phyloP scores from a whole-genome alignment of 2,329 filamentous ascomycete genomes.

The Drechslera avenae region DNA sequence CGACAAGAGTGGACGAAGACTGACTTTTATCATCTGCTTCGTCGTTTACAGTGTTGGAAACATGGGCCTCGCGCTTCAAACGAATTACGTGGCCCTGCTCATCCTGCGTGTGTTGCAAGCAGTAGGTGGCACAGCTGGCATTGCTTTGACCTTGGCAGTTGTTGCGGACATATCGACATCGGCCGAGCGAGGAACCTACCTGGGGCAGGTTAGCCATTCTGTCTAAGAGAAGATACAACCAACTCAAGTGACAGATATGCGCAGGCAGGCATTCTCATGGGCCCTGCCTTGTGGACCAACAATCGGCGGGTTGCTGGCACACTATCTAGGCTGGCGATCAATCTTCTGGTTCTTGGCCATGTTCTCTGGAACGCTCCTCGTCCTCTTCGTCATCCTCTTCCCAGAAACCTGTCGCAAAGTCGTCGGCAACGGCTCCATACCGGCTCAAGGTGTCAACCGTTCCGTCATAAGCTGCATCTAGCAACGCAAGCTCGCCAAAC shows the following conservation, averaged over 20 bases:
- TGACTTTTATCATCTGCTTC: conserved; percentile 56
- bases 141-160: conserved; percentile 69
- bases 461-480: conserved; percentile 39
- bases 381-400: conserved; percentile 47
- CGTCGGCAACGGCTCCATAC: conserved; percentile 49
- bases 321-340: conserved; percentile 46
- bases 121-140: conserved; percentile 49
- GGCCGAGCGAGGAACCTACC: conserved; percentile 73
- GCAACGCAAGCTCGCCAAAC: conserved; percentile 28
- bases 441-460: conserved; percentile 39
- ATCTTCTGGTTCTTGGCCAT: conserved; percentile 53
- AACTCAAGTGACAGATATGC: conserved; percentile 45
- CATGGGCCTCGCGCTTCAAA: conserved; percentile 46
- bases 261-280: conserved; percentile 57
- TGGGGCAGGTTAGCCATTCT: conserved; percentile 53
- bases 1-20: conserved; percentile 57
- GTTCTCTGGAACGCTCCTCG: conserved; percentile 45
- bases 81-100: conserved; percentile 44
- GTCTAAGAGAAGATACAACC: too few relatives aligned
- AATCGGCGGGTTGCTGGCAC: conserved; percentile 39
- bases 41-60: conserved; percentile 46
- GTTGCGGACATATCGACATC: conserved; percentile 74
- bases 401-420: conserved; percentile 53
- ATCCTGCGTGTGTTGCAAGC: conserved; percentile 47
- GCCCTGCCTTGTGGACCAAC: conserved; percentile 44